Evolutionary conservation across 2,329 filamentous ascomycete genomes (phyloP).

Genomic region (Berkeleyomyces rouxiae): DNA sequence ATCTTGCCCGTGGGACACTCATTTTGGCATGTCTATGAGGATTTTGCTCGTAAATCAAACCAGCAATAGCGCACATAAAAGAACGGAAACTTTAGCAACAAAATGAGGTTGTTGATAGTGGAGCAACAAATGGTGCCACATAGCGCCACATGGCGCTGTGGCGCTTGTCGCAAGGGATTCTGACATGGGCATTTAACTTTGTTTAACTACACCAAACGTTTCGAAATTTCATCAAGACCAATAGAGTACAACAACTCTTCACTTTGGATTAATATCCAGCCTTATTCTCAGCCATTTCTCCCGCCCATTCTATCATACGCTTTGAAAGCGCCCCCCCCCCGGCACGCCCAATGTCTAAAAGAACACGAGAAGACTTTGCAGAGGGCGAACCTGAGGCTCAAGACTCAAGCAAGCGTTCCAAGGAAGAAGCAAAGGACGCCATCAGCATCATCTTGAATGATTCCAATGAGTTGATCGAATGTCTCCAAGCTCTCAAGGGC

Average conservation of each 20-base stretch:
- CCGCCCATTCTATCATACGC: too few species aligned
- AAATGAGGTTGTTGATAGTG: slow-evolving; percentile 13
- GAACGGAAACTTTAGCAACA: slow-evolving; percentile 4
- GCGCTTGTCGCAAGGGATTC: slow-evolving; percentile 10
- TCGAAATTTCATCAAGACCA: slow-evolving; percentile 1
- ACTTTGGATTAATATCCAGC: not conserved
- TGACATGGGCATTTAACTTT: not conserved
- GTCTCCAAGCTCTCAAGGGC: slow-evolving; percentile 22
- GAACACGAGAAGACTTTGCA: slow-evolving; percentile 8
- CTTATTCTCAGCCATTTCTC: not conserved
- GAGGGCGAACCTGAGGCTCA: slow-evolving; percentile 1
- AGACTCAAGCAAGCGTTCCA: slow-evolving; percentile 15
- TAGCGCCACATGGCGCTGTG: slow-evolving; percentile 10
- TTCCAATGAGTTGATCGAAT: slow-evolving; percentile 25
- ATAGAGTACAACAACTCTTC: not conserved
- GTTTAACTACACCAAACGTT: not conserved
- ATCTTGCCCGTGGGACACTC: slow-evolving; percentile 43
- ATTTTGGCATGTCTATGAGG: slow-evolving; percentile 28
- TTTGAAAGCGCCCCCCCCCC: not conserved
- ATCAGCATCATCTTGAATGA: slow-evolving; percentile 21
- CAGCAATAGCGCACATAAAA: slow-evolving; percentile 13
- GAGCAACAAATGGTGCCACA: not conserved
- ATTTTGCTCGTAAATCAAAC: not conserved
- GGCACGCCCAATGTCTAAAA: slow-evolving; percentile 11
- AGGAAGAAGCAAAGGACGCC: slow-evolving; percentile 16